Conservation (phyloP, 805 yeast genomes). For the Ogataea ramenticola region DNA sequence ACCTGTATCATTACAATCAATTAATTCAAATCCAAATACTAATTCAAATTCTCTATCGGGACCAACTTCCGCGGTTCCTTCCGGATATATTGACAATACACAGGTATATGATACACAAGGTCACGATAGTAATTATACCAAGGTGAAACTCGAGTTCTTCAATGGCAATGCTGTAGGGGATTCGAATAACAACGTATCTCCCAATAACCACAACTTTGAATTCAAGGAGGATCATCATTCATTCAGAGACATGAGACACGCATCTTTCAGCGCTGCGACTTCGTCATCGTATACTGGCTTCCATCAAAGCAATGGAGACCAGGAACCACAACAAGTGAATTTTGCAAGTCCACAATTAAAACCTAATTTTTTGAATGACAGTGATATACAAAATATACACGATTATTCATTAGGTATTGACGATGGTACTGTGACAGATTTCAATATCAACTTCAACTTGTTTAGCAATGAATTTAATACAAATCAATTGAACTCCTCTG, state of each 20-base stretch:
- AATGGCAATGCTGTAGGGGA: too few relatives aligned
- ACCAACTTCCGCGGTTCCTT: background rate
- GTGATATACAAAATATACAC: slow-evolving; percentile 11
- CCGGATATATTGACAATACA: too few relatives aligned
- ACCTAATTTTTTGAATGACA: slow-evolving; percentile 11
- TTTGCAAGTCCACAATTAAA: slow-evolving; percentile 71
- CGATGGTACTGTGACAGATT: background rate
- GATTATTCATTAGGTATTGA: background rate
- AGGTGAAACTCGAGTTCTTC: too few relatives aligned
- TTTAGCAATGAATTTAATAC: background rate
- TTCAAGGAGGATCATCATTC: background rate
- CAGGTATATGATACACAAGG: too few relatives aligned
- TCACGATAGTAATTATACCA: too few relatives aligned
- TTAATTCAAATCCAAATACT: background rate
- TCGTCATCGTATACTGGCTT: slow-evolving; percentile 51
- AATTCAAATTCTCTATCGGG: background rate
- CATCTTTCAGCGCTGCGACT: slow-evolving; percentile 60
- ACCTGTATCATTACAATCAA: background rate
- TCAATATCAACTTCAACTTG: background rate
- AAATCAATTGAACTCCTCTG: background rate
- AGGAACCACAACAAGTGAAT: slow-evolving; percentile 64
- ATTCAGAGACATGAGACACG: slow-evolving; percentile 35
- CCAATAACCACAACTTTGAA: background rate
- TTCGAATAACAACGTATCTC: background rate
- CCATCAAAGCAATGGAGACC: slow-evolving; percentile 16